These are phyloP conservation scores for Ustilago cynodontis DNA, from an alignment of 1,284 basidiomycete species.

Conservation along the genomic window DNA sequence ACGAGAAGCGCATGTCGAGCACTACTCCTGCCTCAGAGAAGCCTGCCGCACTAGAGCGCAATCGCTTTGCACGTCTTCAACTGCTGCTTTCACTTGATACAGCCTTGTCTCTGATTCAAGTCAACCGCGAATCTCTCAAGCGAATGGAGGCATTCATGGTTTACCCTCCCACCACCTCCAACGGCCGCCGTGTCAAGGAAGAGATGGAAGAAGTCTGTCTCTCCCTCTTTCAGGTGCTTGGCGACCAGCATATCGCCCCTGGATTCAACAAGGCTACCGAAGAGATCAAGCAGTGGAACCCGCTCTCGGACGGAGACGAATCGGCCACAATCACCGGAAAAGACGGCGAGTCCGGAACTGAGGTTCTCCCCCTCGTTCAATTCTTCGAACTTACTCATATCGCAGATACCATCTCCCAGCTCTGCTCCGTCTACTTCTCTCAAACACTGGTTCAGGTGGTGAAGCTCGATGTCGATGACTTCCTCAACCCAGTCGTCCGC, in stretches of 20 bases:
- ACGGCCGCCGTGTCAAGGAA: slow-evolving; percentile 75
- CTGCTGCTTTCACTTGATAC: slow-evolving; percentile 88
- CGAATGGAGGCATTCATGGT: slow-evolving; percentile 87
- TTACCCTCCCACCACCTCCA: slow-evolving; percentile 75
- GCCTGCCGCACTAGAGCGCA: slow-evolving; percentile 5
- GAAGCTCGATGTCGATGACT: slow-evolving; percentile 78
- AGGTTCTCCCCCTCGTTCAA: slow-evolving; percentile 88
- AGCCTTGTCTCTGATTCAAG: slow-evolving; percentile 90
- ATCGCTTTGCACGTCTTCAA: slow-evolving; percentile 59
- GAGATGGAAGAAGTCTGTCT: slow-evolving; percentile 90
- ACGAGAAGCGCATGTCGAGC: slow-evolving; percentile 1
- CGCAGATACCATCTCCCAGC: slow-evolving; percentile 95
- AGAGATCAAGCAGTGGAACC: slow-evolving; percentile 58
- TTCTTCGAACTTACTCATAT: slow-evolving; percentile 98
- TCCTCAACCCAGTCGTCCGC: slow-evolving; percentile 89
- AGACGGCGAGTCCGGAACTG: slow-evolving; percentile 77
- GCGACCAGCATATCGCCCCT: slow-evolving; percentile 83
- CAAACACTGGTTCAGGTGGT: slow-evolving; percentile 77
- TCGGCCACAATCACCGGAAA: not conserved
- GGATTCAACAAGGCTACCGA: slow-evolving; percentile 81
- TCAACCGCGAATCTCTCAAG: slow-evolving; percentile 88
- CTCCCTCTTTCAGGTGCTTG: slow-evolving; percentile 81
- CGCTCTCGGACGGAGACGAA: slow-evolving; percentile 25
- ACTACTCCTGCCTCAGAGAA: not conserved
- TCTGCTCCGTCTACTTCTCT: slow-evolving; percentile 98